Percentiles rank a stretch among this genome's conserved stretches.
phyloP scores from a whole-genome alignment of 2,329 filamentous ascomycete genomes.

The Fusarium domesticum region DNA sequence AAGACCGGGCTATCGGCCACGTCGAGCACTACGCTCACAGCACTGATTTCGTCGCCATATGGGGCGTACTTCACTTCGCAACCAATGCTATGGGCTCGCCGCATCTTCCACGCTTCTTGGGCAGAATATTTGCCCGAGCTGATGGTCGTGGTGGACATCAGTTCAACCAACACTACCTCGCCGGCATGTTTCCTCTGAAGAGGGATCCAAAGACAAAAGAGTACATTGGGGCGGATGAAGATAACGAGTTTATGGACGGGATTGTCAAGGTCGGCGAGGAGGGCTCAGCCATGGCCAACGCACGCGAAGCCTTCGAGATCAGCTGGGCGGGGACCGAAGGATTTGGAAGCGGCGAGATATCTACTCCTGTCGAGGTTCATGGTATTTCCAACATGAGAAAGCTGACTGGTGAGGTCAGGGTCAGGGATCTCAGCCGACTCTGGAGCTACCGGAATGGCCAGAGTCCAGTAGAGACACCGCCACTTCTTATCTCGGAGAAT shows the following conservation, averaged over 20 bases:
- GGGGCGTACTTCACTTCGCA: slow-evolving; percentile 70
- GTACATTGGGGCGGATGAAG: slow-evolving; percentile 43
- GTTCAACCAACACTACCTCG: slow-evolving; percentile 59
- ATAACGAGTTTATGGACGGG: slow-evolving; percentile 61
- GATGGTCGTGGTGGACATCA: slow-evolving; percentile 54
- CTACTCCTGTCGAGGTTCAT: slow-evolving; percentile 39
- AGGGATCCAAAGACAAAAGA: slow-evolving; percentile 41
- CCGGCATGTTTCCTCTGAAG: slow-evolving; percentile 57
- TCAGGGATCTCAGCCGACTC: slow-evolving; percentile 59
- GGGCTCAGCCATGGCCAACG: slow-evolving; percentile 42
- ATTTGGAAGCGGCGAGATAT: slow-evolving; percentile 36
- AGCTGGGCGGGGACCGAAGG: slow-evolving; percentile 44
- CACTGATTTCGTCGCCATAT: slow-evolving; percentile 69
- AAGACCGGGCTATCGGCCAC: slow-evolving; percentile 58
- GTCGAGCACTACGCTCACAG: slow-evolving; percentile 80
- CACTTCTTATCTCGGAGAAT: slow-evolving; percentile 35
- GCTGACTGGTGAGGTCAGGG: slow-evolving; percentile 42
- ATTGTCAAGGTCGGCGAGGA: slow-evolving; percentile 46
- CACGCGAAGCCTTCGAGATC: slow-evolving; percentile 47
- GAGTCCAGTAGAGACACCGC: slow-evolving; percentile 46
- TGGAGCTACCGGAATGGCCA: slow-evolving; percentile 62
- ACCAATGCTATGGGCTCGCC: slow-evolving; percentile 40
- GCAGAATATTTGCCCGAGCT: slow-evolving; percentile 56
- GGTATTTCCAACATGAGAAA: slow-evolving; percentile 29
- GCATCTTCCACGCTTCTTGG: slow-evolving; percentile 58